Evolutionary conservation across 2,329 filamentous ascomycete species (phyloP).

Genomic region (Annulohypoxylon truncatum): DNA sequence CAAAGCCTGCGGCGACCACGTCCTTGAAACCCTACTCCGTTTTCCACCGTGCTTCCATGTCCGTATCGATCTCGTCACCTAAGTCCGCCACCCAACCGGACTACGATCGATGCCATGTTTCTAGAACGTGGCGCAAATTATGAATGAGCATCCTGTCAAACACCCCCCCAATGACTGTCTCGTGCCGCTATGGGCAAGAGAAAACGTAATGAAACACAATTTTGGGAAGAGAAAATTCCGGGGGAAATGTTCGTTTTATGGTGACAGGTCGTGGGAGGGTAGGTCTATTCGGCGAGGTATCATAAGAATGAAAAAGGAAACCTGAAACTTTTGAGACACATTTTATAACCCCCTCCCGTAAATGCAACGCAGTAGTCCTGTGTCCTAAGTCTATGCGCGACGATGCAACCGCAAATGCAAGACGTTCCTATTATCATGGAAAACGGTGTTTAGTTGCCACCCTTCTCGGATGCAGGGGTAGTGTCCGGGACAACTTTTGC

Average conservation of each 20-base stretch:
- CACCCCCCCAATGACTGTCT: constrained; percentile 27
- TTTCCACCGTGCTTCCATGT: constrained; percentile 12
- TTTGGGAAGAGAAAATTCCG: constrained; percentile 35
- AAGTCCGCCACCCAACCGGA: constrained; percentile 1
- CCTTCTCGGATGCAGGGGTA: constrained; percentile 60
- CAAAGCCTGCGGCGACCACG: constrained; percentile 9
- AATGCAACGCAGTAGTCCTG: constrained; percentile 57
- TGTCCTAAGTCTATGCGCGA: constrained; percentile 58
- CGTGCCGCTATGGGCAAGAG: constrained; percentile 31
- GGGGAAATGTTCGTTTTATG: constrained; percentile 44
- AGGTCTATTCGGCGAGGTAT: constrained; percentile 56
- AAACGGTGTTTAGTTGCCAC: constrained; percentile 59
- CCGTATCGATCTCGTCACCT: constrained; percentile 12
- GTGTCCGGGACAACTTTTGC: constrained; percentile 70
- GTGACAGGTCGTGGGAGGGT: constrained; percentile 47
- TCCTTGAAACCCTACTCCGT: constrained; percentile 16
- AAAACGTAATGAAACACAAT: constrained; percentile 44
- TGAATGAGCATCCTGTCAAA: constrained; percentile 31
- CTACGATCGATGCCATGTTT: constrained; percentile 7
- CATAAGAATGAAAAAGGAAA: constrained; percentile 55
- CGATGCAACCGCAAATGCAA: constrained; percentile 54
- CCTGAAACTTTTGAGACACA: constrained; percentile 59
- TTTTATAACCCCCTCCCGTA: constrained; percentile 56
- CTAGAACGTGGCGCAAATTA: constrained; percentile 29
- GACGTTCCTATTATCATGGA: constrained; percentile 51